These are phyloP conservation scores for Clarireedia homoeocarpa DNA, from an alignment of 2,329 filamentous ascomycete species.

Conservation along the genomic window DNA sequence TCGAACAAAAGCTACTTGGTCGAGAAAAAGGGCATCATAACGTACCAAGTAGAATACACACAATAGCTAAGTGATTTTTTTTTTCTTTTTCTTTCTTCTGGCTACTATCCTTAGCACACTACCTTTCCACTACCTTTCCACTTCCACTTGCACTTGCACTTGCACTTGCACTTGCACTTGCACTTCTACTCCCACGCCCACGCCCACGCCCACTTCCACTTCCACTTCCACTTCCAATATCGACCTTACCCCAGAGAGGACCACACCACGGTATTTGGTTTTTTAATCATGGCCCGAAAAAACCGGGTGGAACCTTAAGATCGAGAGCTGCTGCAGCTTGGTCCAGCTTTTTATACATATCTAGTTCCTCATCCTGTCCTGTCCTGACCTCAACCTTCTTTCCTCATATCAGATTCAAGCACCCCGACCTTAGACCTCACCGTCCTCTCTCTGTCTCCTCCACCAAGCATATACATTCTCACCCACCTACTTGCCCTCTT, in stretches of 20 bases:
- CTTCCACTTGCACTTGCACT: background rate
- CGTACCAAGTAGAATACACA: background rate
- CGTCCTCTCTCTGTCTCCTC: background rate
- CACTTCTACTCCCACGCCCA: background rate
- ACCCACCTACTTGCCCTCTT: background rate
- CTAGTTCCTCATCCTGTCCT: slow-evolving; percentile 15
- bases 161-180: background rate
- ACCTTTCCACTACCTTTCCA: background rate
- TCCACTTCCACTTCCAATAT: background rate
- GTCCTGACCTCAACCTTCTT: slow-evolving; percentile 9
- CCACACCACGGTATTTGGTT: slow-evolving; percentile 6
- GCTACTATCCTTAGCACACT: background rate
- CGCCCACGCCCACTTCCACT: background rate
- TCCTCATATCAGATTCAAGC: background rate
- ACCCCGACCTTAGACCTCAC: background rate
- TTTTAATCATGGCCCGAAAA: slow-evolving; percentile 15
- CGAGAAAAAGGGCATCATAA: background rate
- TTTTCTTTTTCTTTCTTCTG: background rate
- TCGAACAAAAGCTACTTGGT: too few species aligned
- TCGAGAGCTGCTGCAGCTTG: slow-evolving; percentile 19
- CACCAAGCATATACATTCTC: background rate
- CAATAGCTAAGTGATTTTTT: too few species aligned
- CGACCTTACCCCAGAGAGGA: slow-evolving; percentile 1
- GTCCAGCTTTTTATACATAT: slow-evolving; percentile 19
- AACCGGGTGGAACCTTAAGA: slow-evolving; percentile 20